Evolutionary conservation across 2,329 filamentous ascomycete species (phyloP).

Genomic region (Botrytis elliptica): DNA sequence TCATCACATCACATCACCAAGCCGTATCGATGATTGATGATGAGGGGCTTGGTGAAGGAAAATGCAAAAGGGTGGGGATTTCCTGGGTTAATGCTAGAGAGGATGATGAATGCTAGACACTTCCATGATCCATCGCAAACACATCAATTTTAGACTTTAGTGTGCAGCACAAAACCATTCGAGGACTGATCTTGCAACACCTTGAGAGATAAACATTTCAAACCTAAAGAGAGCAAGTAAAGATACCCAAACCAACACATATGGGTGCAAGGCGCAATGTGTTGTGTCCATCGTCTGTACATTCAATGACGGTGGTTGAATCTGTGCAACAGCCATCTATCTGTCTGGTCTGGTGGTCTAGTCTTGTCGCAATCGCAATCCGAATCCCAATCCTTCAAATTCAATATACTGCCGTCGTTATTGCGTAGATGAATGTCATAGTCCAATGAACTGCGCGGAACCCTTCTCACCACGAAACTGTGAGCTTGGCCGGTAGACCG

Average conservation of each 20-base stretch:
- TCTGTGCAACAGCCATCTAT: neutral
- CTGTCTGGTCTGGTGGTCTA: neutral
- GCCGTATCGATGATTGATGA: neutral
- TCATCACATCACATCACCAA: neutral
- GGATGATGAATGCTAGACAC: neutral
- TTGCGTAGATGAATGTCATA: conserved; percentile 29
- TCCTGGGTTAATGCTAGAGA: neutral
- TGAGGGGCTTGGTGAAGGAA: conserved; percentile 12
- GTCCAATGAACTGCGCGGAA: conserved; percentile 29
- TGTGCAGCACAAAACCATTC: neutral
- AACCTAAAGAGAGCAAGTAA: neutral
- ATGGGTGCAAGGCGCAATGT: conserved; percentile 11
- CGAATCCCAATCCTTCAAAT: neutral
- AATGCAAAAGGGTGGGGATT: conserved; percentile 6
- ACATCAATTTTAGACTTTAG: conserved; percentile 3
- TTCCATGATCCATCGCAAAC: conserved; percentile 2
- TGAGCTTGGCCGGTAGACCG: conserved; percentile 29
- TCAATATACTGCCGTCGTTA: neutral
- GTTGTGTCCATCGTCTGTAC: conserved; percentile 3
- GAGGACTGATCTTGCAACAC: neutral
- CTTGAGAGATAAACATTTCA: conserved; percentile 9
- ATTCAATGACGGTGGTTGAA: neutral
- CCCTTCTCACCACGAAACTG: conserved; percentile 28
- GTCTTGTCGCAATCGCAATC: neutral
- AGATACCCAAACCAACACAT: neutral